A percentile compares a stretch with the other conserved stretches of the same genome.
phyloP scores from a whole-genome alignment of 441 rosid genomes.

The Arabidopsis hybrid region DNA sequence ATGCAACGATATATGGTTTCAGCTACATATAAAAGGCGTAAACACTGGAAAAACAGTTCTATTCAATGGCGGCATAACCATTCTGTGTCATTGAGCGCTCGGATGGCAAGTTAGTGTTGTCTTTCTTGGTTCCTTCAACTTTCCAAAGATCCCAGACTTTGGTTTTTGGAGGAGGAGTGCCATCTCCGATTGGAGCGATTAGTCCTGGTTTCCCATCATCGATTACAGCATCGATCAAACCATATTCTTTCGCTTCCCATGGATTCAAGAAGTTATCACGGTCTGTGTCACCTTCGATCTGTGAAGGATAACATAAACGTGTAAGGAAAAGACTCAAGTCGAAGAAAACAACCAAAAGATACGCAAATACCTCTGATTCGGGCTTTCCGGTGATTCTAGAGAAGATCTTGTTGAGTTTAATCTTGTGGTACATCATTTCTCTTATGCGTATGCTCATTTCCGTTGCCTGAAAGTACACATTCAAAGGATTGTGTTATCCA shows the following conservation, averaged over 20 bases:
- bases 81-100: constrained; percentile 61
- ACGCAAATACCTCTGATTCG: constrained; percentile 57
- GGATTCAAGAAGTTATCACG: constrained; percentile 87
- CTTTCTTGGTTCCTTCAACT: constrained; percentile 66
- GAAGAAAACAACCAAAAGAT: neutral
- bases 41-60: constrained; percentile 23
- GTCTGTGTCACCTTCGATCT: constrained; percentile 84
- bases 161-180: constrained; percentile 75
- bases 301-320: constrained; percentile 12
- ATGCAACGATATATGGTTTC: neutral
- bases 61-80: constrained; percentile 37
- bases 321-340: neutral
- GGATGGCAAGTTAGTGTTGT: constrained; percentile 62
- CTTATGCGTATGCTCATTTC: constrained; percentile 75
- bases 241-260: constrained; percentile 93
- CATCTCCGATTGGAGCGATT: constrained; percentile 73
- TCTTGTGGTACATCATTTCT: constrained; percentile 81
- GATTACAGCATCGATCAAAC: constrained; percentile 76
- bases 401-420: constrained; percentile 80
- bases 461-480: constrained; percentile 58
- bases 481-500: constrained; percentile 20
- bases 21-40: constrained; percentile 9
- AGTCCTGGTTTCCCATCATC: constrained; percentile 91
- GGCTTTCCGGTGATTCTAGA: constrained; percentile 85
- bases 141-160: constrained; percentile 77